phyloP scores from a whole-genome alignment of 768 basidiomycete species.

The Lactarius indigo region DNA sequence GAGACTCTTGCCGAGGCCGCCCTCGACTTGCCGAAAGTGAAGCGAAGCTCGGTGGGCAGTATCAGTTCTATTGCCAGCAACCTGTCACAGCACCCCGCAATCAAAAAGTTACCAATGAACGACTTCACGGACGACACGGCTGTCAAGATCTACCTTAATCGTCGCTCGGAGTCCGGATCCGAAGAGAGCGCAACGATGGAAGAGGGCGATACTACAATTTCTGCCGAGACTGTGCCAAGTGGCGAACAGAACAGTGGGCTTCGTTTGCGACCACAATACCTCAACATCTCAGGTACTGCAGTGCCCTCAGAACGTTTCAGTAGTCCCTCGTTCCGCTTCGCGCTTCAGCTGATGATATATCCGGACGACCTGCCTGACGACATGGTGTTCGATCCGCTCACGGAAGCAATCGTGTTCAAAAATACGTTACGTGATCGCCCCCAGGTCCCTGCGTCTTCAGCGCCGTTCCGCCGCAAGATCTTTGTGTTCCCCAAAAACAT shows the following conservation, averaged over 20 bases:
- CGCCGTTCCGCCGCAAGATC: conserved; percentile 68
- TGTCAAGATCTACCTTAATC: conserved; percentile 94
- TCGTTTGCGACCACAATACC: conserved; percentile 40
- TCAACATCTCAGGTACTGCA: conserved; percentile 36
- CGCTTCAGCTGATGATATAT: conserved; percentile 82
- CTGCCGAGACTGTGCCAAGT: conserved; percentile 37
- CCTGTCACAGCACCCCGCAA: conserved; percentile 92
- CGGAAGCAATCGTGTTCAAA: conserved; percentile 92
- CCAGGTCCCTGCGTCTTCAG: conserved; percentile 39
- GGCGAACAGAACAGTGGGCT: conserved; percentile 30
- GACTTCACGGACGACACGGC: conserved; percentile 97
- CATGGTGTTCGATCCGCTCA: conserved; percentile 89
- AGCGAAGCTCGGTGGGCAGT: conserved; percentile 88
- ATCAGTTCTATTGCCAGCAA: conserved; percentile 93
- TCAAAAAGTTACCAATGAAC: conserved; percentile 91
- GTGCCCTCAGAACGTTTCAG: conserved; percentile 71
- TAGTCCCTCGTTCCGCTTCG: conserved; percentile 81
- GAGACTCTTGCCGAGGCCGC: conserved; percentile 80
- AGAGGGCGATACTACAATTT: conserved; percentile 42
- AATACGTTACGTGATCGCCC: conserved; percentile 59
- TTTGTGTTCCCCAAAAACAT: conserved; percentile 93
- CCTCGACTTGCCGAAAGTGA: conserved; percentile 81
- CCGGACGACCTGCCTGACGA: conserved; percentile 91
- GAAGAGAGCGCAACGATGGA: conserved; percentile 41
- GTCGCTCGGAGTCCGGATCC: conserved; percentile 38